These are phyloP conservation scores for Paspalum vaginatum DNA, from an alignment of 176 grass and related monocot genomes.

Conservation along the genomic window DNA sequence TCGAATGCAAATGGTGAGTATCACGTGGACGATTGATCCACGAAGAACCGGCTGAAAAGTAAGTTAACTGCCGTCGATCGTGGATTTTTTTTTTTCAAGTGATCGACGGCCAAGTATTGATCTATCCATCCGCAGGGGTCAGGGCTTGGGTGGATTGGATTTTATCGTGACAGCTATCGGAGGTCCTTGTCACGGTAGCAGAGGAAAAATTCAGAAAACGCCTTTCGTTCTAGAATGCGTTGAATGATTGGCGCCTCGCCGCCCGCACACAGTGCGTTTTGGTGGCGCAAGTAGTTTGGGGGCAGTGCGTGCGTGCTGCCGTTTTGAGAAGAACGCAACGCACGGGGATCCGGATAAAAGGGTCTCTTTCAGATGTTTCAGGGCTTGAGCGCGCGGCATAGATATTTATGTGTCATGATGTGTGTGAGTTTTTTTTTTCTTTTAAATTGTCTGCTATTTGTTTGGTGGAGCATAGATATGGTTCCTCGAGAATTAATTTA, in stretches of 20 bases:
- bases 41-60: not conserved
- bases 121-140: not conserved
- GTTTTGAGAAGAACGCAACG: not conserved
- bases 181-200: not conserved
- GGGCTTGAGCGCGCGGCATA: not conserved
- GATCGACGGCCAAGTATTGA: not conserved
- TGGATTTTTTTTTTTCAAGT: not conserved
- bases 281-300: not conserved
- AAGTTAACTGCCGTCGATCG: constrained; percentile 11
- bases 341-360: not conserved
- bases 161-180: constrained; percentile 18
- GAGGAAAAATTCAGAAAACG: not conserved
- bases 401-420: no score
- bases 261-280: not conserved
- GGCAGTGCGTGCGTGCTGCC: not conserved
- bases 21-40: constrained; percentile 42
- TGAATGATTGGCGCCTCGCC: not conserved
- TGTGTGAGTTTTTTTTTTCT: no score
- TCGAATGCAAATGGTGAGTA: not conserved
- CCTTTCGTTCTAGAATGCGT: constrained; percentile 35
- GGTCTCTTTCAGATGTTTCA: no score
- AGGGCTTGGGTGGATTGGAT: constrained; percentile 37
- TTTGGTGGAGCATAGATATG: no score
- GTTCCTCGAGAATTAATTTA: no score
- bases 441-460: no score